Conservation (phyloP, 331 rosid genomes). For the Erythrophleum ivorense region DNA sequence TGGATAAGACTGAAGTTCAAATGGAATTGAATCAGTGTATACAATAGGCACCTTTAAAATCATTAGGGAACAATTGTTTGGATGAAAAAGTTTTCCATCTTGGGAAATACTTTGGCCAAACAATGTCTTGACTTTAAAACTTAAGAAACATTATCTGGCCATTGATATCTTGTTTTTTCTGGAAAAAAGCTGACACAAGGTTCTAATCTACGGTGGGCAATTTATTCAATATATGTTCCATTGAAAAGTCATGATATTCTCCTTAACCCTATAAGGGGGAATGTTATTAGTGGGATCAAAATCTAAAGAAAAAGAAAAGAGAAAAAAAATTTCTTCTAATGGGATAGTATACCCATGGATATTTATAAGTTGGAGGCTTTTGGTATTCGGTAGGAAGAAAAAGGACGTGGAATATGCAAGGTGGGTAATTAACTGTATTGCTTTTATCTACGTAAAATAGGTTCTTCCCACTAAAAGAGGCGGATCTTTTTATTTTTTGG, state of each 20-base stretch:
- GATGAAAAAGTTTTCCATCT: background rate
- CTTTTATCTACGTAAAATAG: too few species aligned
- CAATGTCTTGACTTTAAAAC: background rate
- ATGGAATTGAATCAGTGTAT: background rate
- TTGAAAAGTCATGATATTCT: background rate
- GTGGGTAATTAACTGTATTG: too few species aligned
- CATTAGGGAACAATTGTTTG: background rate
- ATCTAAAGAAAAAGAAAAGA: too few species aligned
- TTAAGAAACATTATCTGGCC: too few species aligned
- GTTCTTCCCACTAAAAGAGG: too few species aligned
- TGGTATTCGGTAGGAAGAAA: too few species aligned
- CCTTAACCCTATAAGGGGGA: background rate
- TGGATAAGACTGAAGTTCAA: background rate
- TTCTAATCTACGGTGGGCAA: background rate
- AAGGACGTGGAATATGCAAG: too few species aligned
- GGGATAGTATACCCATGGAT: too few species aligned
- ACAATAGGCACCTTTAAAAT: background rate
- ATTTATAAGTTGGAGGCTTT: too few species aligned
- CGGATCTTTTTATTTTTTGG: too few species aligned
- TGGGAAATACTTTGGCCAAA: background rate
- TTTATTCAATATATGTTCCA: background rate
- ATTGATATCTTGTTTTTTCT: too few species aligned
- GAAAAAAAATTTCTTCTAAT: background rate
- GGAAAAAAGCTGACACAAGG: too few species aligned
- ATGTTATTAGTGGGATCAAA: background rate